Evolutionary conservation across 2,329 filamentous ascomycete genomes (phyloP).

Genomic region (Huntiella abstrusa): DNA sequence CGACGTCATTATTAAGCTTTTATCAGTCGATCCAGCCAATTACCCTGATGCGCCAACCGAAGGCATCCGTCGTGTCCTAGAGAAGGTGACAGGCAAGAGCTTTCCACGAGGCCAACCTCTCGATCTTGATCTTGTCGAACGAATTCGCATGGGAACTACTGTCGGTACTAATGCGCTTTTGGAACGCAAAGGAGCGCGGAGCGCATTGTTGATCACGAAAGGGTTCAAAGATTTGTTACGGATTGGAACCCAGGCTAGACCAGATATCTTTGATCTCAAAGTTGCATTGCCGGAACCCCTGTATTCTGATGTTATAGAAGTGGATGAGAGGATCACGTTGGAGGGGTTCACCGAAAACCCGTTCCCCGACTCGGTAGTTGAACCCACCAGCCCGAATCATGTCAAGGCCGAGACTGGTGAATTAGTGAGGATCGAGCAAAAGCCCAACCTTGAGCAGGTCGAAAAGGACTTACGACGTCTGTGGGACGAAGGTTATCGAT

Average conservation of each 20-base stretch:
- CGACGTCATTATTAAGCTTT: conserved; percentile 69
- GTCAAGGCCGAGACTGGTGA: conserved; percentile 50
- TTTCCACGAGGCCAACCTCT: conserved; percentile 64
- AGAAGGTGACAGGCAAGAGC: conserved; percentile 52
- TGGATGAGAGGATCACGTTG: conserved; percentile 76
- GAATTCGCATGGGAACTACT: conserved; percentile 89
- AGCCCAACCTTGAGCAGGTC: conserved; percentile 36
- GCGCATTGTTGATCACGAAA: conserved; percentile 70
- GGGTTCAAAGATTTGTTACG: conserved; percentile 76
- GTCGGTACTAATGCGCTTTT: conserved; percentile 84
- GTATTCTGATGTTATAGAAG: conserved; percentile 70
- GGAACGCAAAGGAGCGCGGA: conserved; percentile 76
- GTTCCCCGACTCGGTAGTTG: conserved; percentile 34
- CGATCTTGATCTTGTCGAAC: conserved; percentile 69
- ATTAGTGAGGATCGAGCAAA: conserved; percentile 44
- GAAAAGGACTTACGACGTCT: conserved; percentile 37
- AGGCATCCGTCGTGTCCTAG: conserved; percentile 72
- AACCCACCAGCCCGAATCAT: conserved; percentile 54
- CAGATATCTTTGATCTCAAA: conserved; percentile 77
- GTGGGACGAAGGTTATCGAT: conserved; percentile 48
- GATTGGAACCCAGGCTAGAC: conserved; percentile 80
- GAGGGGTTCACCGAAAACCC: conserved; percentile 89
- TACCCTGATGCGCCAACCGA: conserved; percentile 83
- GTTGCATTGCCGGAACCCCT: conserved; percentile 76
- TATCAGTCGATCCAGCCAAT: conserved; percentile 78